Base-by-base conservation (phyloP, 371 early-diverging fungal species). In the Lichtheimia ramosa region DNA sequence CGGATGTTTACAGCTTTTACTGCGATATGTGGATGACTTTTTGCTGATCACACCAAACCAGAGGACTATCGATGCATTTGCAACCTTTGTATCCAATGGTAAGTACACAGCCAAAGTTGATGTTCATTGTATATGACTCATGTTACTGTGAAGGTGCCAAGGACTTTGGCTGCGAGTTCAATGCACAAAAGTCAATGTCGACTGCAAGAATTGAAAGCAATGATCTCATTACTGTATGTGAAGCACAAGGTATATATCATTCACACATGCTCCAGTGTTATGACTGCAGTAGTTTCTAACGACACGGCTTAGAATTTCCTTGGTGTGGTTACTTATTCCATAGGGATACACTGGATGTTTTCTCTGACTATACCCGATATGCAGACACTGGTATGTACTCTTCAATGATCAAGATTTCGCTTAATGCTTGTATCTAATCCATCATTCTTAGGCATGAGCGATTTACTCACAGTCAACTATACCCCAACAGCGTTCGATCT, bases 21-120 rank as follows among this genome's bases (percentile, higher is more conserved):
- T 96, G 42, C 83, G 90, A 5, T 83, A 86, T 40, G 80, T 92
- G 0, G 96, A 96, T 56, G 96, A 96, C 61, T 93, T 93, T 70
- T 59, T 96, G 27, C 83, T 88, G 46, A 75, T 96, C 13, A 90
- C 49, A 84, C 89, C 67, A 58, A 75, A 40, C 43, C 63, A 34
- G 89, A 89, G 59, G 87, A 56, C 40, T 13, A 56, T 41, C 50
- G 58, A 40, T 20, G 55, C 62, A 51, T 39, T 58, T 25, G 23
- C 51, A 25, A 12, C 15, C 13, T 25, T 58, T 25, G 39, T 50
- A 41, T 18, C n/a, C 3, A 18, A 25, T 13, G 57, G 57, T 25
- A 56, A 56, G 16, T 41, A 13, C 34, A 10, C 8, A 34, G 34
- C 8, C 34, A 34, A 34, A 34, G 5, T 34, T 34, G 10, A 8